phyloP scores from a whole-genome alignment of 768 basidiomycete genomes.

The Xanthoconium purpureum region DNA sequence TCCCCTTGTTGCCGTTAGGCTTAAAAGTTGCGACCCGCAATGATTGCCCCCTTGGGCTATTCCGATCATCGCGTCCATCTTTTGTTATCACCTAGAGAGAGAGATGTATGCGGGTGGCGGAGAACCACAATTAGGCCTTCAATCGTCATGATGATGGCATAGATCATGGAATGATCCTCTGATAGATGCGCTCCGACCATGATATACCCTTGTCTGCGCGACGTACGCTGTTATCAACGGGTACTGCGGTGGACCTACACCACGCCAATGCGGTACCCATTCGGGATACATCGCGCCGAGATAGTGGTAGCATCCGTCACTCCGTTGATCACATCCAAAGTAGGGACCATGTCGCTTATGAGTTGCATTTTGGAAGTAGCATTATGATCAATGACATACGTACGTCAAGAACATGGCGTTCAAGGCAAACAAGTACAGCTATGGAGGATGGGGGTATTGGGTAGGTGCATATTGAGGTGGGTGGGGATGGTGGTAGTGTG shows the following conservation, averaged over 20 bases:
- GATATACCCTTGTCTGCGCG: too few species aligned
- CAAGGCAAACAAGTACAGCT: neutral
- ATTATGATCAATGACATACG: neutral
- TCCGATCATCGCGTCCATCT: neutral
- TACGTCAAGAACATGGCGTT: neutral
- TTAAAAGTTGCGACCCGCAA: neutral
- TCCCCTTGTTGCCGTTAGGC: neutral
- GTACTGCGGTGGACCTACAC: neutral
- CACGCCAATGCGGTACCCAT: neutral
- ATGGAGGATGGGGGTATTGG: slow-evolving; percentile 19
- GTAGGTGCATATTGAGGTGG: slow-evolving; percentile 11
- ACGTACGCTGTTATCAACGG: neutral
- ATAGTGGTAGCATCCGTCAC: neutral
- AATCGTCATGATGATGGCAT: neutral
- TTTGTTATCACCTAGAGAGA: neutral
- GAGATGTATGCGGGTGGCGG: too few species aligned
- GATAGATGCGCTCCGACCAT: too few species aligned
- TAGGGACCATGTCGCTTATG: neutral
- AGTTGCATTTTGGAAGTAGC: neutral
- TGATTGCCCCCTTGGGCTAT: neutral
- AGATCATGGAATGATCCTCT: too few species aligned
- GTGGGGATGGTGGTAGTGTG: slow-evolving; percentile 7
- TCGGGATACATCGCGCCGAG: neutral
- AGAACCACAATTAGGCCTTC: neutral
- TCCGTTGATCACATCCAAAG: neutral